Base-by-base conservation (phyloP, 257 asterid genomes). In the Solanum clarkiae region DNA sequence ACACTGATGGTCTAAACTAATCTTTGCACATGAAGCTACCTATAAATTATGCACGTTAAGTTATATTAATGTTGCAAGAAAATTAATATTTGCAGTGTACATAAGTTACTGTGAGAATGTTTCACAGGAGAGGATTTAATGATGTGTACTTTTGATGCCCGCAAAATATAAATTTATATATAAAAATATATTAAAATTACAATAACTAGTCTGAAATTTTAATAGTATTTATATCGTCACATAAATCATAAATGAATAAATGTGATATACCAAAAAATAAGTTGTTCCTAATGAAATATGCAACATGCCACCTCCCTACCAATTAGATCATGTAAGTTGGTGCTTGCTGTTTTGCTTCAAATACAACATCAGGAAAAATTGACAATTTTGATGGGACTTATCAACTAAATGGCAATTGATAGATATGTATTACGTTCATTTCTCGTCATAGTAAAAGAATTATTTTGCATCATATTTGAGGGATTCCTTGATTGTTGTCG, bases 401-500 rank as follows among this genome's bases (percentile, higher is more conserved):
- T 63, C 44, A 63, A 14, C 5, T 65, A 6, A 63, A 26, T 26
- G 10, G 14, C 72, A 65, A 13, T 65, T 65, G n/a, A 29, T 29
- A 29, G 32, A 29, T 29, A 29, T 29, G 32, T 29, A 29, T 29
- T 29, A 29, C 32, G 32, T 29, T 29, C 3, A 29, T 29, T 13
- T 63, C 6, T 59, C 26, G 15, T 63, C 2, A 15, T 24, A 63
- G 15, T 26, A 65, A 1, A 65, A 65, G 8, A 26, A 20, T 14
- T 6, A 26, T 65, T 65, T 26, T 65, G 11, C 36, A 13, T 65
- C 11, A 22, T 11, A 1, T 22, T 24, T 22, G 24, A 29, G 44
- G 0, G 0, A 65, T 65, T 65, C 1, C 16, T 29, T 4, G 1
- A 2, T 14, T 65, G n/a, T 0, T 15, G 0, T 29, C 3, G 5